These are phyloP conservation scores for Shiraia bambusicola DNA, from an alignment of 2,329 filamentous ascomycete species.

Conservation along the genomic window DNA sequence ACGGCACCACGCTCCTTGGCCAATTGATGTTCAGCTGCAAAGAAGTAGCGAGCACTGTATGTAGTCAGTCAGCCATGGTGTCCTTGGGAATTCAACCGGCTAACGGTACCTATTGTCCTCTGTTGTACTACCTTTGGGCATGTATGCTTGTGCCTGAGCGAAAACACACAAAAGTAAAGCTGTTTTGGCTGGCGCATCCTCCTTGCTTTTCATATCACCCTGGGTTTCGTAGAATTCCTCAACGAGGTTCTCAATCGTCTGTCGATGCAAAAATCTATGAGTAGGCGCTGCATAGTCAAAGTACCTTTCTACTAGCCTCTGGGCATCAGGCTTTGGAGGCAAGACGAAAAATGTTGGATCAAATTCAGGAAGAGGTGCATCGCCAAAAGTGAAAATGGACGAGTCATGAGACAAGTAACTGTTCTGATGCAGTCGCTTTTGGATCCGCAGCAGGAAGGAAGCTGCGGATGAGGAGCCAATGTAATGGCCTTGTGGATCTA, in stretches of 20 bases:
- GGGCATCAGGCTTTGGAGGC: slow-evolving; percentile 45
- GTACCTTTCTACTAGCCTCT: slow-evolving; percentile 54
- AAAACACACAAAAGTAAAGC: slow-evolving; percentile 57
- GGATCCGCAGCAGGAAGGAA: slow-evolving; percentile 54
- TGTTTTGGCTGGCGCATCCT: slow-evolving; percentile 47
- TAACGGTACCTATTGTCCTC: slow-evolving; percentile 29
- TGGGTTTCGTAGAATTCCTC: slow-evolving; percentile 51
- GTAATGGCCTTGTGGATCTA: slow-evolving; percentile 52
- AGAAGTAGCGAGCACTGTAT: slow-evolving; percentile 46
- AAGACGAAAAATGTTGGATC: slow-evolving; percentile 49
- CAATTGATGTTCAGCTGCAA: slow-evolving; percentile 47
- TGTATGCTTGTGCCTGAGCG: slow-evolving; percentile 53
- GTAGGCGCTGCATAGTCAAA: slow-evolving; percentile 64
- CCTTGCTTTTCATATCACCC: slow-evolving; percentile 44
- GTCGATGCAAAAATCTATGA: slow-evolving; percentile 59
- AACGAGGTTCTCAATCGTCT: slow-evolving; percentile 52
- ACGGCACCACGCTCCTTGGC: slow-evolving; percentile 56
- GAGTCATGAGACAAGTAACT: slow-evolving; percentile 41
- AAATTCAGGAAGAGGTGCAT: slow-evolving; percentile 51
- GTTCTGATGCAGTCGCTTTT: slow-evolving; percentile 51
- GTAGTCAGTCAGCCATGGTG: slow-evolving; percentile 2
- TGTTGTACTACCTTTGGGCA: slow-evolving; percentile 30
- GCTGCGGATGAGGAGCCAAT: slow-evolving; percentile 52
- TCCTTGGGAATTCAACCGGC: not conserved
- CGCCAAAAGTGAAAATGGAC: slow-evolving; percentile 55